Conservation (phyloP, 2,329 filamentous ascomycete genomes). For the Xylaria multiplex region DNA sequence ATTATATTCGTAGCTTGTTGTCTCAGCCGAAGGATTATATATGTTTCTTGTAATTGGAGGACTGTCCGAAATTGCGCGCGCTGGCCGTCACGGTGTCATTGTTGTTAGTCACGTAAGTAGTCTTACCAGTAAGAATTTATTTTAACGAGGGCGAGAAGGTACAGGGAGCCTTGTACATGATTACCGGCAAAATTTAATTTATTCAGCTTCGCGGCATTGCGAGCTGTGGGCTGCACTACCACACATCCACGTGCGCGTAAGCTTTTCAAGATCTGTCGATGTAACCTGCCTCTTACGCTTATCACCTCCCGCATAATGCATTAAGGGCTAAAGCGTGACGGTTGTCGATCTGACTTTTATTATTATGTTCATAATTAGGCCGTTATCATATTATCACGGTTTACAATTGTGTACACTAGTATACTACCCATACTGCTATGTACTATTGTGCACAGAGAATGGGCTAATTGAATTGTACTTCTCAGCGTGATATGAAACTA, state of each 20-base stretch:
- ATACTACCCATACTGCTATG: neutral
- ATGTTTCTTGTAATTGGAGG: no score
- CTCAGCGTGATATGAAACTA: neutral
- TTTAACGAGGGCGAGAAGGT: neutral
- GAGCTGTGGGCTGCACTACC: slow-evolving; percentile 17
- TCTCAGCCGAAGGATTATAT: no score
- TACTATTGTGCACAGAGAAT: no score
- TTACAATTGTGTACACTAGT: no score
- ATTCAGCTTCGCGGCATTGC: slow-evolving; percentile 3
- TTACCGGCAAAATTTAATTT: no score
- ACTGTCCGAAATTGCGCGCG: no score
- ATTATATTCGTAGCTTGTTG: no score
- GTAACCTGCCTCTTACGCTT: slow-evolving; percentile 11
- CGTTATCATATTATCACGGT: neutral
- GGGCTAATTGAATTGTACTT: neutral
- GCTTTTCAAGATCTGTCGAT: slow-evolving; percentile 18
- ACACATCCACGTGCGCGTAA: slow-evolving; percentile 29
- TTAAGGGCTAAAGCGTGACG: neutral
- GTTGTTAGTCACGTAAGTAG: neutral
- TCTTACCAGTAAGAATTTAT: neutral
- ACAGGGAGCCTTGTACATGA: no score
- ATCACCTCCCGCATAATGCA: neutral
- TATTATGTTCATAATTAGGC: neutral
- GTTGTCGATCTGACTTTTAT: neutral
- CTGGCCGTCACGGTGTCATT: no score